Evolutionary conservation across 2,329 filamentous ascomycete species (phyloP), one percentile per base, ranked within the genome.

Genomic region (Aspergillus bombycis): DNA sequence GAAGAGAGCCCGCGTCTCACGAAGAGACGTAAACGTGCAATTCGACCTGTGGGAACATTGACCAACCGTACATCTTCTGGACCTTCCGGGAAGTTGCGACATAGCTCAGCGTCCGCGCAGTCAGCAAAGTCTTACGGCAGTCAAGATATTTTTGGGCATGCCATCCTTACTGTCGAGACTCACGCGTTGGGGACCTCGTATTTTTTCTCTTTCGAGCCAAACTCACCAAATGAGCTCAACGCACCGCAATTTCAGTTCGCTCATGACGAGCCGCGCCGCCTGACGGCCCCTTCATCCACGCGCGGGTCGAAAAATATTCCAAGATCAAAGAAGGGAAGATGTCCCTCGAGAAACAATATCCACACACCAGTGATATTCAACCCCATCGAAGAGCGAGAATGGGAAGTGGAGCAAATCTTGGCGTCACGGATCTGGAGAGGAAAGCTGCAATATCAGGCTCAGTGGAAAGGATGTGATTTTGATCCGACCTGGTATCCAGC

Each of bases 241-340:
- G 16, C 41, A 21, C 41, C n/a, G 41, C 41, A 12, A 75, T 85
- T 58, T 32, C 32, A 9, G 32, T 32, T 32, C 10, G 32, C 32
- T 32, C 32, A 0, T 32, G 32, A 32, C 32, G 32, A 32, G 32
- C 32, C 32, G 32, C 32, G 9, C 32, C 32, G 32, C 32, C 32
- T 32, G 32, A 32, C 10, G 9, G 32, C 10, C 32, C 32, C 10
- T 12, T 32, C 10, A 32, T 32, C 32, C 32, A 32, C 32, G 10
- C 32, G 32, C 2, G 10, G 32, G 10, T 32, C 32, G 32, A 32
- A 32, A 32, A 32, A 32, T 32, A 9, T 1, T 32, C 32, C 32
- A 32, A 32, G 32, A 32, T 11, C 32, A 10, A 32, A 32, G 32
- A 32, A 32, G 32, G 10, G 32, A 32, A 32, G 32, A 32, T 32